phyloP scores from a whole-genome alignment of 2,329 filamentous ascomycete species.

The Pleomassaria siparia region DNA sequence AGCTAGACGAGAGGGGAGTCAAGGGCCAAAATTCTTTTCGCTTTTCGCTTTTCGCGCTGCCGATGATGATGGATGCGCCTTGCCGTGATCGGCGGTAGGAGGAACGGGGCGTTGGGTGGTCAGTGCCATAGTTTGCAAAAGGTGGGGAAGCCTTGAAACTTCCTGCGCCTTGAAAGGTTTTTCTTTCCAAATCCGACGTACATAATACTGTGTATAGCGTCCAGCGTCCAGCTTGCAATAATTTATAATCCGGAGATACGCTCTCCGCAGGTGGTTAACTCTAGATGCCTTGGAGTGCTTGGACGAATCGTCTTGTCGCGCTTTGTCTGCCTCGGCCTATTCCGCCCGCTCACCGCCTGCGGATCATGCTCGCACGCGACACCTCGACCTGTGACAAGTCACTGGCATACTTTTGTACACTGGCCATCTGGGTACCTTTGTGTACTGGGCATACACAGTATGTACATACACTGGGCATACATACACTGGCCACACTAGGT shows the following conservation, averaged over 20 bases:
- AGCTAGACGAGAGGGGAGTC: too few relatives aligned
- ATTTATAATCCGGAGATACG: conserved; percentile 12
- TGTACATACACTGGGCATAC: too few relatives aligned
- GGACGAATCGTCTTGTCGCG: background rate
- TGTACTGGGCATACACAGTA: too few relatives aligned
- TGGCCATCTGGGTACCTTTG: too few relatives aligned
- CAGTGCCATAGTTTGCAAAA: conserved; percentile 6
- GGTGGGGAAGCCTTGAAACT: conserved; percentile 12
- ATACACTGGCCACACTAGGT: too few relatives aligned
- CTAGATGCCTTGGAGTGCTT: background rate
- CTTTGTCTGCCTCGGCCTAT: background rate
- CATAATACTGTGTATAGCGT: too few relatives aligned
- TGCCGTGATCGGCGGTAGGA: conserved; percentile 27
- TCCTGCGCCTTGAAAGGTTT: conserved; percentile 10
- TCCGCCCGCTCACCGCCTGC: background rate
- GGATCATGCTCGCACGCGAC: background rate
- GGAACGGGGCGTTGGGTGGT: conserved; percentile 10
- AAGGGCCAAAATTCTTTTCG: conserved; percentile 33
- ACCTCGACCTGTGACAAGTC: background rate
- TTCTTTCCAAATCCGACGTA: too few relatives aligned
- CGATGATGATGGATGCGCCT: conserved; percentile 34
- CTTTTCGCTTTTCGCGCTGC: too few relatives aligned
- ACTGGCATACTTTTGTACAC: too few relatives aligned
- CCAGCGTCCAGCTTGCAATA: too few relatives aligned
- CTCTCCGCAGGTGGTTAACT: conserved; percentile 4